phyloP scores from a whole-genome alignment of 2,329 filamentous ascomycete species.

The Nemania bipapillata region DNA sequence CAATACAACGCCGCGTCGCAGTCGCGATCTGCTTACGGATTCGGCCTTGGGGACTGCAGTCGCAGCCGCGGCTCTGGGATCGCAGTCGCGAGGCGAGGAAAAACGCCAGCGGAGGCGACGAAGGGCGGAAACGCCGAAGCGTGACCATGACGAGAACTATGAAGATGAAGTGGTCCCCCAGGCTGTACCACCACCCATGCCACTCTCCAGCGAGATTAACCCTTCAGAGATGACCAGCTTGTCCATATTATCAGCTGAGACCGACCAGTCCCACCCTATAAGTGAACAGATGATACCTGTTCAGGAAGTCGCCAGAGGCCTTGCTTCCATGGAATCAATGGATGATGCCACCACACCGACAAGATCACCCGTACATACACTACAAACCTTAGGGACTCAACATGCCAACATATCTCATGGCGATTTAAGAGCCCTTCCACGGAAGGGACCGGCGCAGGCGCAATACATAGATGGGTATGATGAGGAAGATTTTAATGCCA shows the following conservation, averaged over 20 bases:
- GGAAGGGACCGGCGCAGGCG: slow-evolving; percentile 55
- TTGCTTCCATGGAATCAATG: slow-evolving; percentile 69
- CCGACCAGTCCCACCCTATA: slow-evolving; percentile 76
- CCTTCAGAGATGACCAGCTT: slow-evolving; percentile 87
- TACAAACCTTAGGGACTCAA: slow-evolving; percentile 72
- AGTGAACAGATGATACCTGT: slow-evolving; percentile 71
- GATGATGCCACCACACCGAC: slow-evolving; percentile 68
- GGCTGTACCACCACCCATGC: slow-evolving; percentile 81
- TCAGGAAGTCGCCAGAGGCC: slow-evolving; percentile 71
- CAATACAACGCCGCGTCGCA: slow-evolving; percentile 59
- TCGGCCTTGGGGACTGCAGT: slow-evolving; percentile 61
- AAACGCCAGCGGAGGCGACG: slow-evolving; percentile 64
- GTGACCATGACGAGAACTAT: slow-evolving; percentile 58
- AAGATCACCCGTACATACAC: slow-evolving; percentile 60
- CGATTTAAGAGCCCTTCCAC: slow-evolving; percentile 66
- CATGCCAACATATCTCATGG: slow-evolving; percentile 73
- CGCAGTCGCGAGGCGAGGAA: slow-evolving; percentile 59
- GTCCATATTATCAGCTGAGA: slow-evolving; percentile 85
- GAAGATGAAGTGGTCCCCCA: slow-evolving; percentile 65
- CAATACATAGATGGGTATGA: slow-evolving; percentile 62
- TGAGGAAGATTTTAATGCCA: slow-evolving; percentile 59
- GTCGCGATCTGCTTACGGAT: slow-evolving; percentile 52
- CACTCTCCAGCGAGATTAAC: slow-evolving; percentile 85
- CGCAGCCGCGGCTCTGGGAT: slow-evolving; percentile 51
- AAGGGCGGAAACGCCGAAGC: slow-evolving; percentile 63